Evolutionary conservation across 1,284 basidiomycete species (phyloP), one percentile per base, ranked within the genome.

Genomic region (Trichosporon faecale): DNA sequence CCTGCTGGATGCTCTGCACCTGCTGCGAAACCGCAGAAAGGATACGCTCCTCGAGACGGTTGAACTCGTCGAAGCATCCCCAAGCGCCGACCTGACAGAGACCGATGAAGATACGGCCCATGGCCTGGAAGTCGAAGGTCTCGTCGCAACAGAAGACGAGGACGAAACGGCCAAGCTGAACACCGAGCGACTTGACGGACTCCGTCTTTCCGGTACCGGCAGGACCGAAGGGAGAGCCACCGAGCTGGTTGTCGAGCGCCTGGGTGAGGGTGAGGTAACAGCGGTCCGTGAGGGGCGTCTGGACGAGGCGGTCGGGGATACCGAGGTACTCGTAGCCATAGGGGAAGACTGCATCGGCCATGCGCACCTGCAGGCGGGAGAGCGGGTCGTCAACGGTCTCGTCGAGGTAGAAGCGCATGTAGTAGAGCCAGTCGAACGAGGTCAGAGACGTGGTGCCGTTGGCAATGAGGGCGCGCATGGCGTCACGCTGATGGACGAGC

Each of bases 141-240:
- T 99, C 96, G 84, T 99, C 97, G 80, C 97, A 99, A 82, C 97
- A 99, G 86, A 99, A 99, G 35, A 99, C 97, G 64, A 99, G 87
- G 21, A 99, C 97, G 79, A 99, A 98, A 63, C 95, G 91, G 64
- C 97, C 97, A 7, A 99, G 89, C 79, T 98, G 95, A 0, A 98
- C 94, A 68, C 97, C 97, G 29, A 99, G 90, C 1, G 97, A 96
- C 83, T 99, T 99, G 80, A 99, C 97, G 0, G 96, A 99, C 84
- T 99, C 97, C 0, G 97, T 99, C 87, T 99, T 99, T 88, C 94
- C 95, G 70, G 97, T 99, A 79, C 97, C 97, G 35, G 97, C 97
- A 49, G 97, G 97, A 31, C 97, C 97, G 80, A 99, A 99, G 0
- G 97, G 97, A 52, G 96, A 91, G 35, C 97, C 97, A 75, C 97